Base-by-base conservation (phyloP, 2,329 filamentous ascomycete species). In the Stagonosporopsis cucurbitacearum region DNA sequence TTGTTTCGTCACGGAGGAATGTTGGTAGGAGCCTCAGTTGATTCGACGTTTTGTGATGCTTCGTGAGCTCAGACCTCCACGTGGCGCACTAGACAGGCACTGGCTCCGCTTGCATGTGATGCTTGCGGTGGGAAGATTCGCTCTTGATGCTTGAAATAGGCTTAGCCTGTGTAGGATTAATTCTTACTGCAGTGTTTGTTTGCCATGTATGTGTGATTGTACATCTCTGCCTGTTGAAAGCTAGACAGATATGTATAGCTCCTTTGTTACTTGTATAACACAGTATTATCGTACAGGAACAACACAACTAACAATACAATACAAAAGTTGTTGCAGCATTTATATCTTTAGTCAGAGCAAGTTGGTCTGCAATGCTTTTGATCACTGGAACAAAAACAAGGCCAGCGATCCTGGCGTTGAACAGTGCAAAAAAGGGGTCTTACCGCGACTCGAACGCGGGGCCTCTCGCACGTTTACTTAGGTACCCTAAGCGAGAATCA, bases 401-500 rank as follows among this genome's bases (percentile, higher is more conserved):
- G 2, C 13, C 13, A 12, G n/a, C 7, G 26, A 15, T 32, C 13
- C 4, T 15, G 4, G 2, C 30, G 4, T 6, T 4, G 12, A 12
- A 25, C 2, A 23, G n/a, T 5, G 39, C 41, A 57, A 52, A 60
- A 42, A 47, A 22, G 61, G 5, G 64, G 64, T 67, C 64, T 57
- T 65, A 55, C 64, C 64, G 64, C 63, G 63, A 67, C 61, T 65
- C 64, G 64, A 67, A 67, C 63, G 63, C 64, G 63, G 64, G 64
- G 64, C 64, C 64, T 67, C 64, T 67, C 64, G 64, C 64, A n/a
- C 65, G 54, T 44, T 44, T 62, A 57, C 64, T 68, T 55, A 59
- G 65, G 23, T 42, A 53, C 84, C 84, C 84, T 86, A 86, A 86
- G 84, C 84, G 83, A 85, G 83, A 53, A 52, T 86, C 83, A 86